A percentile compares a stretch with the other conserved stretches of the same genome.
These are phyloP conservation scores for Fusarium xyrophilum DNA, from an alignment of 2,329 filamentous ascomycete species.

Conservation along the genomic window DNA sequence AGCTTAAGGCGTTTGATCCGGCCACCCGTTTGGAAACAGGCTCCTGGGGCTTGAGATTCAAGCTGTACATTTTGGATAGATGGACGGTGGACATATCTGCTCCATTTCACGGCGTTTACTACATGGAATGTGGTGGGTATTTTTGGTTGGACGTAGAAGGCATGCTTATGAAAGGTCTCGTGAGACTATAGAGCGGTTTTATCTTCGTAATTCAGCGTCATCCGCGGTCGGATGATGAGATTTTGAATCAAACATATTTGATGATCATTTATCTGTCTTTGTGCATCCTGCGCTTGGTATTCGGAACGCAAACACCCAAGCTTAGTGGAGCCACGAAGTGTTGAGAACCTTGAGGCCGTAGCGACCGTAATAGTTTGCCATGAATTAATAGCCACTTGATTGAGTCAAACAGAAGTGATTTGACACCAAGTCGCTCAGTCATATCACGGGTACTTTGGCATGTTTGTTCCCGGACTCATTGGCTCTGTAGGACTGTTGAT, in stretches of 20 bases:
- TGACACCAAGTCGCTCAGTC: neutral
- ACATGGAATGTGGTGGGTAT: constrained; percentile 31
- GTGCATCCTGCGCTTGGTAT: neutral
- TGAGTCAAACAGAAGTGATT: neutral
- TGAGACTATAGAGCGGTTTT: constrained; percentile 31
- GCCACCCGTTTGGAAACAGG: constrained; percentile 2
- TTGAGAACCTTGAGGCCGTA: neutral
- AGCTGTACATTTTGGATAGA: constrained; percentile 42
- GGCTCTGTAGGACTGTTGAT: neutral
- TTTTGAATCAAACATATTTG: constrained; percentile 30
- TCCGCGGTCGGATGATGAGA: constrained; percentile 25
- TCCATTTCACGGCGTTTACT: constrained; percentile 39
- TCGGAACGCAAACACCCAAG: neutral
- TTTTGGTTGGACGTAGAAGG: constrained; percentile 26
- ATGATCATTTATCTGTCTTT: neutral
- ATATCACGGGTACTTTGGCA: neutral
- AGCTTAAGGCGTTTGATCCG: constrained; percentile 32
- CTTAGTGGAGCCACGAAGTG: fast-evolving
- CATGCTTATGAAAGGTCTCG: constrained; percentile 30
- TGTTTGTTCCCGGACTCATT: neutral
- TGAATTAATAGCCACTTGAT: neutral
- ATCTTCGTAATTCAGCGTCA: constrained; percentile 29
- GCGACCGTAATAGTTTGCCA: fast-evolving
- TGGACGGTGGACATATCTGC: constrained; percentile 36
- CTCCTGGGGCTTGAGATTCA: constrained; percentile 13